A percentile compares a stretch with the other conserved stretches of the same genome.
These are phyloP conservation scores for Roridomyces roridus DNA, from an alignment of 768 basidiomycete species.

Conservation along the genomic window DNA sequence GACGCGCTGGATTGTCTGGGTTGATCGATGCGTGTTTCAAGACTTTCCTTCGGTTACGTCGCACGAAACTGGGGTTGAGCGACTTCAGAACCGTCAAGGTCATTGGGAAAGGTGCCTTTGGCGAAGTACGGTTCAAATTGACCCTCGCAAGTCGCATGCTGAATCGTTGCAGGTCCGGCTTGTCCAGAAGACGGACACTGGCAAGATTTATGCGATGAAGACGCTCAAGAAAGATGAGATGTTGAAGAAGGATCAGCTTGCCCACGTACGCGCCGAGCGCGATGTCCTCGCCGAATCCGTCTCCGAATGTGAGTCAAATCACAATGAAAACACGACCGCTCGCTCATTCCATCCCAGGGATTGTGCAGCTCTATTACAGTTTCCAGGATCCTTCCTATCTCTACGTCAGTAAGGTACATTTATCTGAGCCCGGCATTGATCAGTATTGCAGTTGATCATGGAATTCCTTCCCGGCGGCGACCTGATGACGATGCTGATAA, in stretches of 20 bases:
- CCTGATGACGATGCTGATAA: constrained; percentile 99
- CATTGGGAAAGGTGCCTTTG: constrained; percentile 98
- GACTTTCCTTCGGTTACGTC: constrained; percentile 83
- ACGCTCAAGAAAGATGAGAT: constrained; percentile 96
- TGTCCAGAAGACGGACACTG: constrained; percentile 96
- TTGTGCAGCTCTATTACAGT: constrained; percentile 97
- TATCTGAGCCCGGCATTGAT: too few relatives aligned
- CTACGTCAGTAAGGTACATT: constrained; percentile 46
- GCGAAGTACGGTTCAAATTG: constrained; percentile 90
- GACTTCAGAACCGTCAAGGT: constrained; percentile 98
- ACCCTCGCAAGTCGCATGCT: too few relatives aligned
- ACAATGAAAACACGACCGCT: neutral
- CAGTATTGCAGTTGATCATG: constrained; percentile 73
- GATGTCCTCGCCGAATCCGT: constrained; percentile 96
- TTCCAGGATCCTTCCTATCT: constrained; percentile 94
- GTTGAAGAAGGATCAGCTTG: constrained; percentile 99
- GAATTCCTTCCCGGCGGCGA: constrained; percentile 99
- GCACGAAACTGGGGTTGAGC: constrained; percentile 89
- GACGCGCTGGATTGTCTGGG: neutral
- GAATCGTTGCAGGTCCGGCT: constrained; percentile 90
- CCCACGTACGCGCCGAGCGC: constrained; percentile 96
- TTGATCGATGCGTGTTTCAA: neutral
- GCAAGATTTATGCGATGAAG: constrained; percentile 99
- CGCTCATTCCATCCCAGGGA: constrained; percentile 62
- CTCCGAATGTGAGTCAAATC: constrained; percentile 45